Conservation (phyloP, 2,329 filamentous ascomycete genomes). For the Ceratocystis smalleyi region DNA sequence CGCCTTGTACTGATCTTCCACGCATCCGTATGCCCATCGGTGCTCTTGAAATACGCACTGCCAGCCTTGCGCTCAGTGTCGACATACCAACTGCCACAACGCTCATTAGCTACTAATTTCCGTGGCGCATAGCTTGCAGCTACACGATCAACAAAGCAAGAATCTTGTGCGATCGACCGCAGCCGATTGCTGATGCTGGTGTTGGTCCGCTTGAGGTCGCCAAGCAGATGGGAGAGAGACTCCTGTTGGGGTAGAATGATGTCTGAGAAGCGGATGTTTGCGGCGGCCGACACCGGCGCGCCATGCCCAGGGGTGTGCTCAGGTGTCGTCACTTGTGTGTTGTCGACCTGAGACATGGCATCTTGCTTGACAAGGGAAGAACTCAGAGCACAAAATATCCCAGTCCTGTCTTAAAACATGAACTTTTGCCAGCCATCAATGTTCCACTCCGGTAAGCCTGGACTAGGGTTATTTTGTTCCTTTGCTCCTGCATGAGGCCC, state of each 20-base stretch:
- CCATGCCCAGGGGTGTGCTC: neutral
- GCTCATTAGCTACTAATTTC: constrained; percentile 78
- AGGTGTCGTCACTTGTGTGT: too few relatives aligned
- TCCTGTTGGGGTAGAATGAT: constrained; percentile 39
- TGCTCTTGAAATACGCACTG: constrained; percentile 93
- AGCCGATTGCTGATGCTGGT: constrained; percentile 73
- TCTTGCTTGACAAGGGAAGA: too few relatives aligned
- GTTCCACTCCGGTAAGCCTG: too few relatives aligned
- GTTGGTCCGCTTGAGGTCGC: constrained; percentile 47
- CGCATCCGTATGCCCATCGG: constrained; percentile 78
- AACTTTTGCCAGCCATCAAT: too few relatives aligned
- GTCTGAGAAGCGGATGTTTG: constrained; percentile 23
- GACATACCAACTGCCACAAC: constrained; percentile 95
- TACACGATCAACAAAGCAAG: constrained; percentile 53
- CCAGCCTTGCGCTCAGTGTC: constrained; percentile 45
- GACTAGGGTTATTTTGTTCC: too few relatives aligned
- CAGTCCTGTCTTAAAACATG: too few relatives aligned
- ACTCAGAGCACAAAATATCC: too few relatives aligned
- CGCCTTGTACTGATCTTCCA: constrained; percentile 81
- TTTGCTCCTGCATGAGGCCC: too few relatives aligned
- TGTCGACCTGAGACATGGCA: too few relatives aligned
- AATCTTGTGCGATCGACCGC: constrained; percentile 60
- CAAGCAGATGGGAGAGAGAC: constrained; percentile 54
- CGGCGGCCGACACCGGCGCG: neutral
- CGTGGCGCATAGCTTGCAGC: constrained; percentile 36